Evolutionary conservation across 495 filamentous ascomycete genomes (phyloP).

Genomic region (Talaromyces stipitatus): DNA sequence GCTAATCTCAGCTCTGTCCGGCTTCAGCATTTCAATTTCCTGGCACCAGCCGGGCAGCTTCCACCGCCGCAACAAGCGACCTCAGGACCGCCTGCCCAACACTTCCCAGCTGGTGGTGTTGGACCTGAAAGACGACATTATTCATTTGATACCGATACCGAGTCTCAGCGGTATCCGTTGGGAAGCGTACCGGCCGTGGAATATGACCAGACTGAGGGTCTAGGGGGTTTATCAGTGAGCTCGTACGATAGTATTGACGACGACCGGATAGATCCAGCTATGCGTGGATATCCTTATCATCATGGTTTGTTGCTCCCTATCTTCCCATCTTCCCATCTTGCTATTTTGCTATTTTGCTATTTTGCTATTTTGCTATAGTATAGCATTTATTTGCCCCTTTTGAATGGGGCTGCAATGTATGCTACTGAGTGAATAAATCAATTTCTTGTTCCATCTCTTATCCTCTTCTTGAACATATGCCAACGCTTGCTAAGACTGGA

Average conservation of each 20-base stretch:
- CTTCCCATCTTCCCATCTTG: conserved; percentile 4
- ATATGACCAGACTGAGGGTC: conserved; percentile 41
- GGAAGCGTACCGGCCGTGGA: conserved; percentile 30
- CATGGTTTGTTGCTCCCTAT: conserved; percentile 24
- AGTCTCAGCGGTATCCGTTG: conserved; percentile 7
- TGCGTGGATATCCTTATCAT: conserved; percentile 36
- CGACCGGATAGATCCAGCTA: conserved; percentile 28
- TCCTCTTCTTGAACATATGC: too few relatives aligned
- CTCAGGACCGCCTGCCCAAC: background rate
- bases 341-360: too few relatives aligned
- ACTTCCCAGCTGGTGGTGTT: background rate
- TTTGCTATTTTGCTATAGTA: too few relatives aligned
- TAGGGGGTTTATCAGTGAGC: conserved; percentile 41
- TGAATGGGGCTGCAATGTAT: too few relatives aligned
- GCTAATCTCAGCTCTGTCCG: background rate
- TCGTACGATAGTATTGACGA: conserved; percentile 44
- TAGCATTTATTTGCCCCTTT: too few relatives aligned
- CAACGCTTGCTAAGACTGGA: background rate
- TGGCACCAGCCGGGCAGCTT: background rate
- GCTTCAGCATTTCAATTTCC: conserved; percentile 6
- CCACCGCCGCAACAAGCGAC: background rate
- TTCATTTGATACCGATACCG: conserved; percentile 34
- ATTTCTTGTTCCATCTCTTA: conserved; percentile 11
- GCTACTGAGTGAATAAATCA: too few relatives aligned
- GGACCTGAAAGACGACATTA: conserved; percentile 24